These are phyloP conservation scores for Bretziella fagacearum DNA, from an alignment of 2,329 filamentous ascomycete species.

Conservation along the genomic window DNA sequence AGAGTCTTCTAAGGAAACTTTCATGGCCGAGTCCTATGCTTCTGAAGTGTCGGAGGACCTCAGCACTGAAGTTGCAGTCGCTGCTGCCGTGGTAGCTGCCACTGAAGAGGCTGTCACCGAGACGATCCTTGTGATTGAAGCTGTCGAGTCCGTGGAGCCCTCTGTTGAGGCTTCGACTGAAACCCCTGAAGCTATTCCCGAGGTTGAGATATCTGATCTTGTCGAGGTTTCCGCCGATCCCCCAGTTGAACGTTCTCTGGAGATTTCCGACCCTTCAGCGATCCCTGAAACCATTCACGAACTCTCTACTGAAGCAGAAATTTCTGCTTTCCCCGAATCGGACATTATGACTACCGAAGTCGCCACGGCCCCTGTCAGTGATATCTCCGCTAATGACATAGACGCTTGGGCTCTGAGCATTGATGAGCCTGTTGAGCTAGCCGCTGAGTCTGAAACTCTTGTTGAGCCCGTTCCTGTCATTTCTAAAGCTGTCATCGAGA, in stretches of 20 bases:
- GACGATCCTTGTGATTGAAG: not conserved
- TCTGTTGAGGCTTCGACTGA: not conserved
- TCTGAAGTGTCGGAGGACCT: not conserved
- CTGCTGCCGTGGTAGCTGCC: not conserved
- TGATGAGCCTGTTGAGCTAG: not conserved
- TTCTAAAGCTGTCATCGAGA: not conserved
- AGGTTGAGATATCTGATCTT: not conserved
- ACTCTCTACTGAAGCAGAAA: not conserved
- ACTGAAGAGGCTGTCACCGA: not conserved
- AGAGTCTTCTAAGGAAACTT: not conserved
- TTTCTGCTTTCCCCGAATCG: not conserved
- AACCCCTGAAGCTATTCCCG: not conserved
- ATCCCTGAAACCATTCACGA: not conserved
- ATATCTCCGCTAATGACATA: slow-evolving; percentile 9
- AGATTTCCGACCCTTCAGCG: not conserved
- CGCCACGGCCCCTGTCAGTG: slow-evolving; percentile 2
- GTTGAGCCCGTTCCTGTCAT: not conserved
- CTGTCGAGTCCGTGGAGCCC: not conserved
- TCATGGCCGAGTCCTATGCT: not conserved
- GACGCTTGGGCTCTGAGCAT: slow-evolving; percentile 9
- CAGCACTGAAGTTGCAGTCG: slow-evolving; percentile 3
- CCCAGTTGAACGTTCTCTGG: not conserved
- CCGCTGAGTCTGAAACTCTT: not conserved
- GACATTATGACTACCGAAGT: not conserved
- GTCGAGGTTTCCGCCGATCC: not conserved